Base-by-base conservation (phyloP, 495 filamentous ascomycete species). In the Parmelia sp. region DNA sequence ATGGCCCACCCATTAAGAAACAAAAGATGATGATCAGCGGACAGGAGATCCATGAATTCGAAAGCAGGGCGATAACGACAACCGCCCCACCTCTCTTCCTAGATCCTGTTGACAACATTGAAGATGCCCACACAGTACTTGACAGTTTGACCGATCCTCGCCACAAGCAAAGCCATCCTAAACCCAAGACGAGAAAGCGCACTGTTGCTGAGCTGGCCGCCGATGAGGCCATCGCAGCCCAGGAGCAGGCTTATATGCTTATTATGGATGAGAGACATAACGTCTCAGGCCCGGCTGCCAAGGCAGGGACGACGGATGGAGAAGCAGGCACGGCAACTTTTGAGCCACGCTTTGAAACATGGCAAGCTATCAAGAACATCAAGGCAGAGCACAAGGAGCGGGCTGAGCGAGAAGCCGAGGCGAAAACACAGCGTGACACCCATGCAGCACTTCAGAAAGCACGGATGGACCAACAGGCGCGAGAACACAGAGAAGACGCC, bases 201-300 rank as follows among this genome's bases (percentile, higher is more conserved):
- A 99, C 94, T 0, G 87, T 92, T 15, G 94, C 95, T 9, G 92
- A 99, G 70, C 82, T 97, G 74, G 93, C 89, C 37, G 92, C 92
- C 4, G 94, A 97, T 71, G 92, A 97, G 72, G 92, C 94, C 1
- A 77, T 90, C 64, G 91, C 91, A 9, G 92, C 91, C 15, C 88
- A 94, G 55, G 87, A 91, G 71, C 91, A 97, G 72, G 80, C 90
- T 35, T 92, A 91, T 68, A 92, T 97, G 88, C 90, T 97, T 42
- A 88, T 90, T 57, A 86, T 93, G 78, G 94, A 99, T 63, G 95
- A 97, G 69, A 83, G 90, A 19, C 79, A 90, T 55, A 82, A 85
- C 29, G 78, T 87, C 47, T 81, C 83, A 0, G 78, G 82, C 56
- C 81, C 78, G 21, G 81, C 85, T 44, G 82, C 77, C 2, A 88